phyloP scores from a whole-genome alignment of 1,139 yeast genomes.

The Pichia inconspicua region DNA sequence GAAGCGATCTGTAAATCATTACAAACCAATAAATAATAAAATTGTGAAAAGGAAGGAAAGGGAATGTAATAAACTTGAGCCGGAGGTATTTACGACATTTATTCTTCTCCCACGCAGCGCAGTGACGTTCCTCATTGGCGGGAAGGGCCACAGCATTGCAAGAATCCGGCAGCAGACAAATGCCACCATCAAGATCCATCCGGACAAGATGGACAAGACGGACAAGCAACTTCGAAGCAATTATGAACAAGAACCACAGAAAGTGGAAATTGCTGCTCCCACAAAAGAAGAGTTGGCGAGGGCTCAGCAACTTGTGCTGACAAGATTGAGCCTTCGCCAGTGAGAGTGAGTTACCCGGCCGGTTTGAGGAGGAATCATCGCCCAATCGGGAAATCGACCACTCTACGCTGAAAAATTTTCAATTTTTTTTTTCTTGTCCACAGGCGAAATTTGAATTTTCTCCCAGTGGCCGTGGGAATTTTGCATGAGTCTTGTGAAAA shows the following conservation, averaged over 20 bases:
- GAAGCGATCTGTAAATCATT: no score
- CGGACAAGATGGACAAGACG: no score
- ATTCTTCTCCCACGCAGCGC: slow-evolving; percentile 2
- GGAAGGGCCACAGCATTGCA: slow-evolving; percentile 1
- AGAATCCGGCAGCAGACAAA: slow-evolving; percentile 2
- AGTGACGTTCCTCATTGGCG: slow-evolving; percentile 5
- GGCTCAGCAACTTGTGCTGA: background rate
- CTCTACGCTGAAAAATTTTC: background rate
- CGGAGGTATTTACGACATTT: no score
- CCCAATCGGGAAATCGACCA: background rate
- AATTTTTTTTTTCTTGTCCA: background rate
- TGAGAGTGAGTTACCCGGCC: background rate
- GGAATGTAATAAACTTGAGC: no score
- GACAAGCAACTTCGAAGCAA: no score
- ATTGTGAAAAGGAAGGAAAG: no score
- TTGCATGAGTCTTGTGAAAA: background rate
- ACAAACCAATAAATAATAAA: no score
- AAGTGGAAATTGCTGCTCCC: background rate
- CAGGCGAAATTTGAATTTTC: background rate
- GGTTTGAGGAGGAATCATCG: background rate
- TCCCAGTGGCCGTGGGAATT: no score
- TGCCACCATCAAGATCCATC: slow-evolving; percentile 5
- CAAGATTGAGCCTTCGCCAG: background rate
- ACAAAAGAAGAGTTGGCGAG: background rate
- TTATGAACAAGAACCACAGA: background rate